Evolutionary conservation across 2,329 filamentous ascomycete species (phyloP).

Genomic region (Lachnellula cervina): DNA sequence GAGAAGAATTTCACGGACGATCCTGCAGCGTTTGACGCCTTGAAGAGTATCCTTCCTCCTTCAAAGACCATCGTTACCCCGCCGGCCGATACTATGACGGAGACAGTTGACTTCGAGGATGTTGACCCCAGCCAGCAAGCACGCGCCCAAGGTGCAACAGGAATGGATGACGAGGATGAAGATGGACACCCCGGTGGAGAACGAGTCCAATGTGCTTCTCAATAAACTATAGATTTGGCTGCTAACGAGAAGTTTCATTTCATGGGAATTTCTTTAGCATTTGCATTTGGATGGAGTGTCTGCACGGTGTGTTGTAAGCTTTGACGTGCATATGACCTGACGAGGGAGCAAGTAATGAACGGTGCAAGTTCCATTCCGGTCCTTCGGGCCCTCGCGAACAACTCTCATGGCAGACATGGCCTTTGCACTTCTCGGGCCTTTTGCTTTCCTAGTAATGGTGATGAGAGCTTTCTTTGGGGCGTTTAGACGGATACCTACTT

Average conservation of each 20-base stretch:
- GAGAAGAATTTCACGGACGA: conserved; percentile 66
- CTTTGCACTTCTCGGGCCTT: conserved; percentile 1
- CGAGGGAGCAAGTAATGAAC: conserved; percentile 11
- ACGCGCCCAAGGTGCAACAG: conserved; percentile 61
- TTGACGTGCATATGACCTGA: conserved; percentile 14
- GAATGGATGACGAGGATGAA: conserved; percentile 72
- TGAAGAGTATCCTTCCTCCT: conserved; percentile 80
- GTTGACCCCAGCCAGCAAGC: conserved; percentile 65
- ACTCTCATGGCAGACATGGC: conserved; percentile 2
- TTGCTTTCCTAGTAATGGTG: background rate
- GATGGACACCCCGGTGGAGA: conserved; percentile 67
- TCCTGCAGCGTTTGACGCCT: conserved; percentile 66
- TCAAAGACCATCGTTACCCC: conserved; percentile 57
- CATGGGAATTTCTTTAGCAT: conserved; percentile 11
- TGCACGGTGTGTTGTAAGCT: conserved; percentile 8
- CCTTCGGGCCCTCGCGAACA: background rate
- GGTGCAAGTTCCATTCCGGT: background rate
- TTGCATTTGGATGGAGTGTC: conserved; percentile 14
- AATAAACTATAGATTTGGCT: conserved; percentile 50
- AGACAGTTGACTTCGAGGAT: conserved; percentile 82
- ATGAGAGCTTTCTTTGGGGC: conserved; percentile 6
- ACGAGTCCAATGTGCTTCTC: conserved; percentile 81
- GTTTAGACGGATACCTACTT: conserved; percentile 14
- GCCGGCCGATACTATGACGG: conserved; percentile 82
- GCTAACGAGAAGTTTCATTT: background rate